A percentile compares a stretch with the other conserved stretches of the same genome.
phyloP scores from a whole-genome alignment of 1,284 basidiomycete genomes.

The Schizopora paradoxa region DNA sequence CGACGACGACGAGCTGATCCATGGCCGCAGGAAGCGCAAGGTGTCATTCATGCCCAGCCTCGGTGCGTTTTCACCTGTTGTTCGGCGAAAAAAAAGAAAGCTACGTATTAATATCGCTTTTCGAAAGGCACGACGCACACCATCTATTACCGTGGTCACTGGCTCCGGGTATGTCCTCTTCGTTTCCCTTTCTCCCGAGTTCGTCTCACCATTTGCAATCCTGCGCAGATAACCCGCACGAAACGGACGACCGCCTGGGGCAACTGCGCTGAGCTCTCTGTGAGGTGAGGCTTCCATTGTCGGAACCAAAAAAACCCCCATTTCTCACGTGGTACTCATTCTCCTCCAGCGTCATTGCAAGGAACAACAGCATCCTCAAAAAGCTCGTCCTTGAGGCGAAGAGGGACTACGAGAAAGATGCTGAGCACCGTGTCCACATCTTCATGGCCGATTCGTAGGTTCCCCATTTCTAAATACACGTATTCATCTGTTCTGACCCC shows the following conservation, averaged over 20 bases:
- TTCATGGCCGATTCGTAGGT: slow-evolving; percentile 81
- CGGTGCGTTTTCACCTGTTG: slow-evolving; percentile 41
- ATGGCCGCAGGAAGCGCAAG: slow-evolving; percentile 67
- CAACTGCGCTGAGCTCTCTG: slow-evolving; percentile 64
- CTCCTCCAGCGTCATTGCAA: slow-evolving; percentile 64
- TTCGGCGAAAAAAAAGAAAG: slow-evolving; percentile 19
- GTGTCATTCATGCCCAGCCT: slow-evolving; percentile 71
- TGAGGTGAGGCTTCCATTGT: slow-evolving; percentile 48
- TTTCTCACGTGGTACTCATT: slow-evolving; percentile 18
- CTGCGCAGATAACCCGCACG: slow-evolving; percentile 65
- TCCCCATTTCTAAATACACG: slow-evolving; percentile 14
- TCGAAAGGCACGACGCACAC: slow-evolving; percentile 76
- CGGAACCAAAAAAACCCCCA: slow-evolving; percentile 18
- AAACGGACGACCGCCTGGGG: slow-evolving; percentile 71
- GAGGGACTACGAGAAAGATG: slow-evolving; percentile 81
- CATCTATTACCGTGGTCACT: slow-evolving; percentile 81
- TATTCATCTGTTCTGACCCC: slow-evolving; percentile 7
- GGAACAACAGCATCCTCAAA: slow-evolving; percentile 80
- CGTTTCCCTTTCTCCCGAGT: slow-evolving; percentile 10
- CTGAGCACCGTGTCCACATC: slow-evolving; percentile 81
- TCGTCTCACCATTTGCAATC: slow-evolving; percentile 22
- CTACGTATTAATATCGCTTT: slow-evolving; percentile 17
- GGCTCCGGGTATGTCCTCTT: slow-evolving; percentile 58
- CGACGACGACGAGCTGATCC: slow-evolving; percentile 44
- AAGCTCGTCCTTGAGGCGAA: slow-evolving; percentile 79